Evolutionary conservation across 352 stramenopile genomes (phyloP).

Genomic region (Phytophthora citricola): DNA sequence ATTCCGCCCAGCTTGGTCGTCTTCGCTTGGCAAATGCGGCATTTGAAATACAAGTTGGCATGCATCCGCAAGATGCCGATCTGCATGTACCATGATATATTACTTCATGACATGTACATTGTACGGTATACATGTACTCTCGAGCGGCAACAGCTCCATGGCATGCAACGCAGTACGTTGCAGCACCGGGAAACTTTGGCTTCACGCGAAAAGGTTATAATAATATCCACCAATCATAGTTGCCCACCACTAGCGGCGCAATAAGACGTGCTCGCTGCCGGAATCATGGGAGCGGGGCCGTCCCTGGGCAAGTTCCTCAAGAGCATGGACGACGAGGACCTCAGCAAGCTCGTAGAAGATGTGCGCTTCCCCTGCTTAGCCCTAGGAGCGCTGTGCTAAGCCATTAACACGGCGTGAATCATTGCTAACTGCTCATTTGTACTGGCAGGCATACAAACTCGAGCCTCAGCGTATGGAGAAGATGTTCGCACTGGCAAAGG

Average conservation of each 20-base stretch:
- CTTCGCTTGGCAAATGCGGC: not conserved
- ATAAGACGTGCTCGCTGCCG: not conserved
- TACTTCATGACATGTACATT: too few species aligned
- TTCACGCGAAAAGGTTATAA: too few species aligned
- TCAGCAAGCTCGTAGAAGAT: slow-evolving; percentile 49
- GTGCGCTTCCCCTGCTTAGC: slow-evolving; percentile 31
- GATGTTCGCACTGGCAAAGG: slow-evolving; percentile 52
- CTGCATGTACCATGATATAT: too few species aligned
- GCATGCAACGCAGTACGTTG: too few species aligned
- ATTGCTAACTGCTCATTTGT: too few species aligned
- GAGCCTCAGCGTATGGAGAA: slow-evolving; percentile 61
- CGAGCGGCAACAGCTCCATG: too few species aligned
- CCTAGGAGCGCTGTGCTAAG: not conserved
- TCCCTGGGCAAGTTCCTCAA: slow-evolving; percentile 67
- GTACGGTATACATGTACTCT: too few species aligned
- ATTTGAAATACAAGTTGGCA: too few species aligned
- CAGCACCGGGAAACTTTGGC: too few species aligned
- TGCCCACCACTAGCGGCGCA: not conserved
- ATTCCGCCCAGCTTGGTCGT: slow-evolving; percentile 20
- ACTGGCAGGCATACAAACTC: slow-evolving; percentile 52
- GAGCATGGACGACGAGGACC: slow-evolving; percentile 67
- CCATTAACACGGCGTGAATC: too few species aligned
- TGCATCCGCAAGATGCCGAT: too few species aligned
- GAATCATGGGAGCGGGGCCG: slow-evolving; percentile 46
- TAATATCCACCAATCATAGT: slow-evolving; percentile 18